Base-by-base conservation (phyloP, 768 basidiomycete genomes). In the Trametopsis cervina region DNA sequence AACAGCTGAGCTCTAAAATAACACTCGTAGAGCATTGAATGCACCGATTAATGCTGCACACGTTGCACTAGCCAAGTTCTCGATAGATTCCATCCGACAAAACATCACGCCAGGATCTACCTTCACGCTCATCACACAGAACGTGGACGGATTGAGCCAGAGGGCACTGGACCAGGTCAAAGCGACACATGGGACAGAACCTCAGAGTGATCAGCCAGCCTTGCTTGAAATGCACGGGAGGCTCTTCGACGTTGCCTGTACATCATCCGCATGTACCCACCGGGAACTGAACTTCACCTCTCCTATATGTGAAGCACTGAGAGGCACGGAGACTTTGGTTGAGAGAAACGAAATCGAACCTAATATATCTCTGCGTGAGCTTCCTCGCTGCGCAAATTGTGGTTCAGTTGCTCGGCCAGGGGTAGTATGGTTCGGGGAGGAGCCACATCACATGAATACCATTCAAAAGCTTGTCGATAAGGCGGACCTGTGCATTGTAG, bases 221-320 rank as follows among this genome's bases (percentile, higher is more conserved):
- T 49, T 57, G 11, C 47, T 79, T 23, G 80, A 85, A 57, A 84
- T 83, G 78, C 83, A 84, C 54, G 81, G 81, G 0, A 59, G 72
- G 21, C 60, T 83, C 3, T 73, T 78, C 57, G 77, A 81, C 54
- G 68, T 77, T 7, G 44, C 62, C 24, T 84, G 82, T 66, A 76
- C 73, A 0, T 61, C 63, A 18, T 24, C 49, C 10, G 23, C 45
- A 1, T 81, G 81, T 54, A 54, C 58, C 12, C 66, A 74, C 47
- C 47, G 57, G 13, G 69, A 74, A 46, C 65, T 59, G 47, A 67
- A 78, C 58, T 60, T 54, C 4, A 55, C 57, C 22, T 54, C 52
- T 10, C 59, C 59, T 1, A 44, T 58, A 12, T 58, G 53, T n/a
- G 45, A 53, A 4, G 57, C 59, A 2, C 37, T 60, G 12, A 51